Evolutionary conservation across 192 early-diverging fungal genomes (phyloP).

Genomic region (Gaertneriomyces sp.): DNA sequence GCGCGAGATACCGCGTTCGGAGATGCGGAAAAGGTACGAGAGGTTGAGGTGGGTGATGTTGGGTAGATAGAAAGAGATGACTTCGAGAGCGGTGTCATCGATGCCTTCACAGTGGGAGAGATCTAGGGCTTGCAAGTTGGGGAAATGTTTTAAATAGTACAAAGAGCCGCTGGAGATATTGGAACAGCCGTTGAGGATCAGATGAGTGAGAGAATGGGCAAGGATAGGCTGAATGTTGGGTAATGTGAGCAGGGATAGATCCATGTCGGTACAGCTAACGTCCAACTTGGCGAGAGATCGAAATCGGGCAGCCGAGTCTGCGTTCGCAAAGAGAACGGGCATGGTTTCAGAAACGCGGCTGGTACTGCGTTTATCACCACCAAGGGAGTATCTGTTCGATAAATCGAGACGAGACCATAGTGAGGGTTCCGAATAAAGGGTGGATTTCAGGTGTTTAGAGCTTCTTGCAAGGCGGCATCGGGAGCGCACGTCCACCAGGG

Average conservation of each 20-base stretch:
- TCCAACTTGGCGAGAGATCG: conserved; percentile 30
- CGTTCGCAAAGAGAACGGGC: not conserved
- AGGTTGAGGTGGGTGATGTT: conserved; percentile 42
- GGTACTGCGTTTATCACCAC: conserved; percentile 10
- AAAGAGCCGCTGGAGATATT: conserved; percentile 32
- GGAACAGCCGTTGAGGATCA: conserved; percentile 43
- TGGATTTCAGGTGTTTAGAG: conserved; percentile 14
- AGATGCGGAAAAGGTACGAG: conserved; percentile 44
- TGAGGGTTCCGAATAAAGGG: conserved; percentile 30
- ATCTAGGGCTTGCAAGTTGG: conserved; percentile 32
- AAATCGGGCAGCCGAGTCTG: conserved; percentile 24
- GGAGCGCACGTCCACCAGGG: conserved; percentile 11
- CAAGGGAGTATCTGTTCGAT: conserved; percentile 33
- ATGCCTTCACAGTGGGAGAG: conserved; percentile 42
- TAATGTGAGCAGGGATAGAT: conserved; percentile 24
- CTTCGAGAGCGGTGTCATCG: conserved; percentile 41
- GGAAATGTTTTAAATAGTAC: conserved; percentile 26
- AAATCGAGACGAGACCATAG: conserved; percentile 39
- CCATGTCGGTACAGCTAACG: conserved; percentile 41
- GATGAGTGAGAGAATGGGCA: conserved; percentile 23
- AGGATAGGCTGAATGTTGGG: conserved; percentile 4
- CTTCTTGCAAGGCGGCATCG: conserved; percentile 19
- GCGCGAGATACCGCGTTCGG: conserved; percentile 38
- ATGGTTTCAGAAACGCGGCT: not conserved
- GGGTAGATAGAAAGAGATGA: conserved; percentile 31